phyloP scores from a whole-genome alignment of 805 yeast species.

The Pichia californica region DNA sequence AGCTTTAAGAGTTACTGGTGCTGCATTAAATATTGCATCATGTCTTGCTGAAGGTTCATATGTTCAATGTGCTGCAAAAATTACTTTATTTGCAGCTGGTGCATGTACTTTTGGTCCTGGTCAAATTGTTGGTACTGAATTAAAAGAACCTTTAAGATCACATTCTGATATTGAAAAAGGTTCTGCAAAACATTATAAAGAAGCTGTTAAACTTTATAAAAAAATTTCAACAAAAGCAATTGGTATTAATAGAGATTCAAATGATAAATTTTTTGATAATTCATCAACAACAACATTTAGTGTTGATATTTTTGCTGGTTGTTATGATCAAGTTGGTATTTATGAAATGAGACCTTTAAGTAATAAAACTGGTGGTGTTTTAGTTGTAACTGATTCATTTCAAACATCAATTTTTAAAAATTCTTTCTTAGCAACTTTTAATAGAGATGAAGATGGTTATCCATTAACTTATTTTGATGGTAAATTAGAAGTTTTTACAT shows the following conservation, averaged over 20 bases:
- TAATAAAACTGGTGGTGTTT: conserved; percentile 83
- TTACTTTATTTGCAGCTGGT: conserved; percentile 88
- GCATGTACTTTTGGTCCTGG: conserved; percentile 96
- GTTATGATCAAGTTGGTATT: conserved; percentile 94
- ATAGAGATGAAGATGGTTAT: conserved; percentile 81
- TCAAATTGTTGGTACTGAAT: conserved; percentile 80
- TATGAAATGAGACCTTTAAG: conserved; percentile 86
- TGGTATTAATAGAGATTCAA: conserved; percentile 32
- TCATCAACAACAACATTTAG: conserved; percentile 58
- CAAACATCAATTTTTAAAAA: conserved; percentile 93
- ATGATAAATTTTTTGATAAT: conserved; percentile 32
- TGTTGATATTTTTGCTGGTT: conserved; percentile 88
- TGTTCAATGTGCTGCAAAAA: conserved; percentile 81
- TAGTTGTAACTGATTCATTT: conserved; percentile 86
- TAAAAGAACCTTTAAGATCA: conserved; percentile 94
- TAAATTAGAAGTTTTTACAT: conserved; percentile 77
- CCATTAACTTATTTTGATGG: conserved; percentile 90
- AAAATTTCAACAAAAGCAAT: conserved; percentile 66
- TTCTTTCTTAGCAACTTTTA: conserved; percentile 79
- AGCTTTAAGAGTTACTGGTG: conserved; percentile 87
- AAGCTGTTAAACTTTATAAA: conserved; percentile 79
- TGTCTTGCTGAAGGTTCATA: conserved; percentile 74
- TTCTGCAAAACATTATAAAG: conserved; percentile 77
- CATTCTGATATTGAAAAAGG: conserved; percentile 96
- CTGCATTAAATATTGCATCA: conserved; percentile 82